Conservation (phyloP, 768 basidiomycete genomes). For the Saitozyma podzolica region DNA sequence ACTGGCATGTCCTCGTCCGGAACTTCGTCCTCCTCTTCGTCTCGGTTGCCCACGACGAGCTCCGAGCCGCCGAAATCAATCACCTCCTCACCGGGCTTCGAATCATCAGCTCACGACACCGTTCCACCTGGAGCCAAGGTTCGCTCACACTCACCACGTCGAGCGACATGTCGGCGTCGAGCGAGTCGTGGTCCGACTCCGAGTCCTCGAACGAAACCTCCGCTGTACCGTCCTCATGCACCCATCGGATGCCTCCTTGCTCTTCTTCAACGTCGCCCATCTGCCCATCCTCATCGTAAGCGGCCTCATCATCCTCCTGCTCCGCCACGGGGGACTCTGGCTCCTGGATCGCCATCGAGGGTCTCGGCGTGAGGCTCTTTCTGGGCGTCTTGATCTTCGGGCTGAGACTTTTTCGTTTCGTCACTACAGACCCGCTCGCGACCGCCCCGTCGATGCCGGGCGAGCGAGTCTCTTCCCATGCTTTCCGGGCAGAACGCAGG, state of each 20-base stretch:
- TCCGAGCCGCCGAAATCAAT: background rate
- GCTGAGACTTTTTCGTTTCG: slow-evolving; percentile 35
- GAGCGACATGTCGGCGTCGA: slow-evolving; percentile 48
- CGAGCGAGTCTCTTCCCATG: slow-evolving; percentile 34
- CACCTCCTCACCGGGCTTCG: slow-evolving; percentile 9
- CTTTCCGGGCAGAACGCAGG: slow-evolving; percentile 44
- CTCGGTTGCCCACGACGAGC: background rate
- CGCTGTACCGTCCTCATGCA: slow-evolving; percentile 25
- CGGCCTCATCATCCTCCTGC: slow-evolving; percentile 1
- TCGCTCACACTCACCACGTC: slow-evolving; percentile 29
- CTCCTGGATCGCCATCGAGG: background rate
- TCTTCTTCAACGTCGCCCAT: slow-evolving; percentile 11
- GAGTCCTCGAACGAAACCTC: slow-evolving; percentile 58
- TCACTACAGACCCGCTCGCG: slow-evolving; percentile 23
- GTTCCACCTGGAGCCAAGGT: background rate
- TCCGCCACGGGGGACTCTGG: slow-evolving; percentile 12
- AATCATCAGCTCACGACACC: background rate
- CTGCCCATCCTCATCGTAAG: slow-evolving; percentile 11
- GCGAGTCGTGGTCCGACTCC: slow-evolving; percentile 60
- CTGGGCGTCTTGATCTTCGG: slow-evolving; percentile 14
- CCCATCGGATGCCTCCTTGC: slow-evolving; percentile 17
- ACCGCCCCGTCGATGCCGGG: slow-evolving; percentile 39
- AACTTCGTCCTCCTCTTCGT: slow-evolving; percentile 1
- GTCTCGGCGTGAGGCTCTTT: slow-evolving; percentile 19
- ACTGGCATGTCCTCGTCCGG: slow-evolving; percentile 12